A percentile compares a stretch with the other conserved stretches of the same genome.
These are phyloP conservation scores for Hypoxylon fragiforme DNA, from an alignment of 495 filamentous ascomycete genomes.

Conservation along the genomic window DNA sequence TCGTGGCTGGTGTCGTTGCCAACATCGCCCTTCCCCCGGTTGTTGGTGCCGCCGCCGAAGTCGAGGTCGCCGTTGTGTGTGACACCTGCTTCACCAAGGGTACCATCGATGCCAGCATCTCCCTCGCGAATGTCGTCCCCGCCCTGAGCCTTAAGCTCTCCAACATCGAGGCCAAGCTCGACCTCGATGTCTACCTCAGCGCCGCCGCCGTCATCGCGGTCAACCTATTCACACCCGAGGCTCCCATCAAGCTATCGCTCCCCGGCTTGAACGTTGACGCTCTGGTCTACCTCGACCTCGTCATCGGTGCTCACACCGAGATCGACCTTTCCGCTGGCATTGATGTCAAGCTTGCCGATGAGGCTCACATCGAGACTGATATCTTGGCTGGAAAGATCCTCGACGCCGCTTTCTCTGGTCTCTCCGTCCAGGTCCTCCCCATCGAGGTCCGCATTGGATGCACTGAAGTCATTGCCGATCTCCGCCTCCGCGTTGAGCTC, in stretches of 20 bases:
- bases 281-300: constrained; percentile 44
- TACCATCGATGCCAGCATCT: constrained; percentile 40
- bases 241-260: constrained; percentile 36
- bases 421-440: constrained; percentile 38
- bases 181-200: constrained; percentile 38
- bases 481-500: constrained; percentile 39
- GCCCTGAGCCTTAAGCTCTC: constrained; percentile 37
- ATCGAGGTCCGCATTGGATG: constrained; percentile 39
- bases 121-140: constrained; percentile 37
- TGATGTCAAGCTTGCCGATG: constrained; percentile 44
- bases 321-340: constrained; percentile 49
- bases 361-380: constrained; percentile 42
- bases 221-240: constrained; percentile 40
- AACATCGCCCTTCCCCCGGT: constrained; percentile 28
- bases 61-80: constrained; percentile 34
- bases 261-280: constrained; percentile 43
- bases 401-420: constrained; percentile 36
- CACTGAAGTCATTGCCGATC: constrained; percentile 38
- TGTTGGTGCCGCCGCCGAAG: constrained; percentile 25
- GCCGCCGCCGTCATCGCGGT: constrained; percentile 41
- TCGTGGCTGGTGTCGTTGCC: constrained; percentile 34
- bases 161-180: constrained; percentile 42
- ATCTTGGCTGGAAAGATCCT: constrained; percentile 46
- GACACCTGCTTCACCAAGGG: constrained; percentile 43
- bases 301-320: constrained; percentile 43